These are phyloP conservation scores for Podaxis mareebaensis DNA, from an alignment of 768 basidiomycete species.

Conservation along the genomic window DNA sequence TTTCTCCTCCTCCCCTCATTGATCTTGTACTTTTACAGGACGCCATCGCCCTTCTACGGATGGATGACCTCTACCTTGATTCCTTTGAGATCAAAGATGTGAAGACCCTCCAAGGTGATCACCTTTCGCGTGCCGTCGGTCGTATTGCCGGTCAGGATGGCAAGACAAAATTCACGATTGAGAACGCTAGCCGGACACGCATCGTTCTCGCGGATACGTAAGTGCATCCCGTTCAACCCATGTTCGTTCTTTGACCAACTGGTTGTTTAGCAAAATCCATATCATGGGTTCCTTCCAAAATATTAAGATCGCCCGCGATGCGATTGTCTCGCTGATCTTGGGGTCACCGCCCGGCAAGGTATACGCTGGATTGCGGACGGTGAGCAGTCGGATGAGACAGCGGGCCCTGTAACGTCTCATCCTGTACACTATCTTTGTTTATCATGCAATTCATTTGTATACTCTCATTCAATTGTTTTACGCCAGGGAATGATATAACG, in stretches of 20 bases:
- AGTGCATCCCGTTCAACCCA: conserved; percentile 29
- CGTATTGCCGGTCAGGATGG: conserved; percentile 99
- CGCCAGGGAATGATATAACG: not conserved
- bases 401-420: conserved; percentile 61
- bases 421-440: not conserved
- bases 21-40: conserved; percentile 57
- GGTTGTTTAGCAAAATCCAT: conserved; percentile 79
- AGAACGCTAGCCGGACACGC: conserved; percentile 95
- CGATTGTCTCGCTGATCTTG: conserved; percentile 91
- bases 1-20: not conserved
- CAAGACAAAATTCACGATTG: conserved; percentile 98
- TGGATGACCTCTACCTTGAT: conserved; percentile 97
- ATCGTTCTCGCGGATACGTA: conserved; percentile 98
- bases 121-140: conserved; percentile 96
- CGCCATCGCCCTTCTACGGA: conserved; percentile 88
- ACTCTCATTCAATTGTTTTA: not conserved
- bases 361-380: conserved; percentile 87
- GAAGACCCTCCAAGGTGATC: conserved; percentile 96
- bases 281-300: conserved; percentile 99
- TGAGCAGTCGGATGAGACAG: conserved; percentile 92
- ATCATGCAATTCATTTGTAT: not conserved
- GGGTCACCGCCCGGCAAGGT: conserved; percentile 96
- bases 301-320: conserved; percentile 96
- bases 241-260: not conserved
- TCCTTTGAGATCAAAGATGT: conserved; percentile 99